phyloP scores from a whole-genome alignment of 208 protist genomes.

The Balamuthia mandrillaris region DNA sequence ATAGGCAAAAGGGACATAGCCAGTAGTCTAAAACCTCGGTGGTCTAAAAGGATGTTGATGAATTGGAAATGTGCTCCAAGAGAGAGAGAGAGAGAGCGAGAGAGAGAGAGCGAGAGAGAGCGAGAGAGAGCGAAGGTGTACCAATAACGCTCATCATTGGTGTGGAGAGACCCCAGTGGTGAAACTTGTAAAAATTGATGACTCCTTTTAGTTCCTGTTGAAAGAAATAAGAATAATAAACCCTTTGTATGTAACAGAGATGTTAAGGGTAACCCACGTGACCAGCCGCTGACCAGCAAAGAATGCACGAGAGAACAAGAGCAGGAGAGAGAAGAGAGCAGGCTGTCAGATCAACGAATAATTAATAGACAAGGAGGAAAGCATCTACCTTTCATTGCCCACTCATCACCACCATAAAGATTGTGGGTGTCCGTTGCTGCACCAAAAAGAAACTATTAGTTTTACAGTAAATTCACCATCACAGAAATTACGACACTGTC shows the following conservation, averaged over 20 bases:
- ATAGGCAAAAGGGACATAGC: constrained; percentile 5
- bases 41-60: background rate
- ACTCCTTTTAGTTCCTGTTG: constrained; percentile 18
- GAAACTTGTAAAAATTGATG: constrained; percentile 38
- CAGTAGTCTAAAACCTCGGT: constrained; percentile 13
- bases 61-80: too few species aligned
- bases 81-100: too few species aligned
- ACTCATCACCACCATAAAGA: constrained; percentile 3
- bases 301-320: too few species aligned
- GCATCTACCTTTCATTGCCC: constrained; percentile 5
- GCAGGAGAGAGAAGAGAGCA: background rate
- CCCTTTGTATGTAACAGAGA: background rate
- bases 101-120: too few species aligned
- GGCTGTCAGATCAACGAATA: too few species aligned
- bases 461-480: background rate
- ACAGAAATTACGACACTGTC: background rate
- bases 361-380: too few species aligned
- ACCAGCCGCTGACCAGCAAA: background rate
- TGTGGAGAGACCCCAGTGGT: constrained; percentile 23
- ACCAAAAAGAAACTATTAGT: background rate
- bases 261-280: background rate
- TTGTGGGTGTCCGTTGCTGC: background rate
- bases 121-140: background rate
- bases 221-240: background rate
- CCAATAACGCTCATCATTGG: constrained; percentile 36